These are phyloP conservation scores for Xylariaceae sp. DNA, from an alignment of 2,329 filamentous ascomycete genomes.

Conservation along the genomic window DNA sequence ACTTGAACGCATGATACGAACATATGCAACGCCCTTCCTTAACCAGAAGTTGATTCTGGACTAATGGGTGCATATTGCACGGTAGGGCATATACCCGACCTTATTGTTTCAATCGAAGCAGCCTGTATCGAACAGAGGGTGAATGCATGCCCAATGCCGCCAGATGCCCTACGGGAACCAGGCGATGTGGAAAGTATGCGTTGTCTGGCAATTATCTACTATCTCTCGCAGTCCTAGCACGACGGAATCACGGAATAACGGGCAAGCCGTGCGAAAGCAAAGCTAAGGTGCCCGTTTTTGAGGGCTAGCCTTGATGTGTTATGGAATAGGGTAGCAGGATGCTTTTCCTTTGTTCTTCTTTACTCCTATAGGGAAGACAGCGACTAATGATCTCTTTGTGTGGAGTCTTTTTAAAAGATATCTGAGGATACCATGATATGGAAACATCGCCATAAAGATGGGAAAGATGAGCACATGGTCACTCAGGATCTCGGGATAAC, in stretches of 20 bases:
- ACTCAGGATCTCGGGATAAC: conserved; percentile 9
- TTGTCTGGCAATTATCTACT: conserved; percentile 22
- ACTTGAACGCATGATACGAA: conserved; percentile 22
- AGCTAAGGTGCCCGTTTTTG: not conserved
- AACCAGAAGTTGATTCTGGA: not conserved
- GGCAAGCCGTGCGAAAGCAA: conserved; percentile 1
- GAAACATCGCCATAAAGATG: conserved; percentile 10
- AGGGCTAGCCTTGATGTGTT: not conserved
- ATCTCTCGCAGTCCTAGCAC: conserved; percentile 5
- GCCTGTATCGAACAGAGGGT: not conserved
- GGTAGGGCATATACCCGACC: not conserved
- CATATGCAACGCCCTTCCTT: conserved; percentile 1
- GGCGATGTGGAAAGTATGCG: conserved; percentile 15
- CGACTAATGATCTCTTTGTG: conserved; percentile 10
- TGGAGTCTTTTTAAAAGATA: conserved; percentile 7
- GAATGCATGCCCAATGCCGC: conserved; percentile 1
- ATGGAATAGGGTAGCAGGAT: conserved; percentile 2
- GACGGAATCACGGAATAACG: conserved; percentile 1
- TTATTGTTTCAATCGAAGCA: conserved; percentile 1
- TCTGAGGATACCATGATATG: conserved; percentile 2
- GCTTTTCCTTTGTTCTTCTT: conserved; percentile 4
- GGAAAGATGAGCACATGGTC: conserved; percentile 18
- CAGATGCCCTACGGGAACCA: not conserved
- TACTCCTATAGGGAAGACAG: conserved; percentile 8
- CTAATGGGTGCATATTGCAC: not conserved